Conservation (phyloP, 108 stramenopile genomes). For the Cyclostephanos tholiformis region DNA sequence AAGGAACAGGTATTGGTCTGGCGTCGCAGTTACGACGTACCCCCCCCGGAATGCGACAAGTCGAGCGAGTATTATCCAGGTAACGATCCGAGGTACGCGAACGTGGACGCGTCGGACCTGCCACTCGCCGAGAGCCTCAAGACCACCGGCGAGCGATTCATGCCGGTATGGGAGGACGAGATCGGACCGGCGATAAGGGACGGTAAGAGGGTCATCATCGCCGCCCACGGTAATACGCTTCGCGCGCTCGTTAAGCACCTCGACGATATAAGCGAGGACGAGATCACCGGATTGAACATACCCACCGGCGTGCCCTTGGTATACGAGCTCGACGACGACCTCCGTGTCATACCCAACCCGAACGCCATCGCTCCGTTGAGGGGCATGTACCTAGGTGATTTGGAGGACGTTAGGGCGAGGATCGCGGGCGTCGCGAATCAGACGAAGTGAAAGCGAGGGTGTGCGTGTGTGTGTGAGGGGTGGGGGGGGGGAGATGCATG, state of each 20-base stretch:
- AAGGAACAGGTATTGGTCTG: slow-evolving; percentile 95
- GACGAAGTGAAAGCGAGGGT: slow-evolving; percentile 71
- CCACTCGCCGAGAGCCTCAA: slow-evolving; percentile 87
- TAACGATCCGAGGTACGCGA: slow-evolving; percentile 86
- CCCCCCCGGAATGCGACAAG: slow-evolving; percentile 87
- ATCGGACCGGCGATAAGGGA: slow-evolving; percentile 89
- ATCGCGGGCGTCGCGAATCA: slow-evolving; percentile 92
- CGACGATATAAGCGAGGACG: slow-evolving; percentile 94
- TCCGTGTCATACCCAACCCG: slow-evolving; percentile 87
- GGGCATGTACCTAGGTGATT: slow-evolving; percentile 91
- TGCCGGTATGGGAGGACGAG: slow-evolving; percentile 89
- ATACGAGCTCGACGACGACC: slow-evolving; percentile 91
- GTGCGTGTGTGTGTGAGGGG: too few relatives aligned
- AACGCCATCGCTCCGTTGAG: slow-evolving; percentile 86
- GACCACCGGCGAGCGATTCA: slow-evolving; percentile 91
- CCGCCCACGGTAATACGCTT: slow-evolving; percentile 98
- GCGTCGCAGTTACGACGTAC: slow-evolving; percentile 95
- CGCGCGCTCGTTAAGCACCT: slow-evolving; percentile 98
- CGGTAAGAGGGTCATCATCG: slow-evolving; percentile 96
- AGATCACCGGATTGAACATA: slow-evolving; percentile 94
- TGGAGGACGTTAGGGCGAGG: slow-evolving; percentile 80
- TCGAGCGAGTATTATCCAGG: slow-evolving; percentile 81
- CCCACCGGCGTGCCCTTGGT: slow-evolving; percentile 97
- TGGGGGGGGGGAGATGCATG: not conserved
- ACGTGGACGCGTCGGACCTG: slow-evolving; percentile 69